These are phyloP conservation scores for Juglanconis oblonga DNA, from an alignment of 2,329 filamentous ascomycete genomes.

Conservation along the genomic window DNA sequence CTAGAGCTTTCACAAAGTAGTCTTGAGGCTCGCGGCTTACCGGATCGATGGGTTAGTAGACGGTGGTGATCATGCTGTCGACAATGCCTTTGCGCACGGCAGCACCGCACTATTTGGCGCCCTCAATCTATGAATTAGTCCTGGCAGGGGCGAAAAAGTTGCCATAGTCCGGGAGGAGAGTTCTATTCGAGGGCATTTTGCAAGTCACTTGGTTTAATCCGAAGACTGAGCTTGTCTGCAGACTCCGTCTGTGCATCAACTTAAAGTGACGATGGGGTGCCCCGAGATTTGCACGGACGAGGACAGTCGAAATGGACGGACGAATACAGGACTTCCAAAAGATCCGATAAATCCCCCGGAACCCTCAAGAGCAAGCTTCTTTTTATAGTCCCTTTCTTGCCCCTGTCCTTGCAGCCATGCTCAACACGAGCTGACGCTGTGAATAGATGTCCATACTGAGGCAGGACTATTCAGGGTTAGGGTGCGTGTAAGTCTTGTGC, in stretches of 20 bases:
- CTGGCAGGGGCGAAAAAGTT: conserved; percentile 47
- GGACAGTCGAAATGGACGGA: too few species aligned
- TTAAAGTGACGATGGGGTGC: too few species aligned
- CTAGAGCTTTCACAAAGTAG: conserved; percentile 43
- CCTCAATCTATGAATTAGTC: conserved; percentile 40
- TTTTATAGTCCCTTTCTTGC: too few species aligned
- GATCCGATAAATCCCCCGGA: too few species aligned
- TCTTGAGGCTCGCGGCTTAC: conserved; percentile 29
- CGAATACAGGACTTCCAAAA: too few species aligned
- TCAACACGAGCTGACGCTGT: too few species aligned
- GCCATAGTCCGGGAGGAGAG: conserved; percentile 38
- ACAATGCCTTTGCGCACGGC: conserved; percentile 36
- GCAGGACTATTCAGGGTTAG: neutral
- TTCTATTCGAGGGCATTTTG: conserved; percentile 28
- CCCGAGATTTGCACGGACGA: too few species aligned
- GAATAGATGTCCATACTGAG: too few species aligned
- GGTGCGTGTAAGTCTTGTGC: neutral
- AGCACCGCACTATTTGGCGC: conserved; percentile 40
- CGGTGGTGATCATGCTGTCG: conserved; percentile 41
- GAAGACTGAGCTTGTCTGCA: too few species aligned
- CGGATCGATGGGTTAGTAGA: conserved; percentile 47
- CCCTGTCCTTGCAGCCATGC: too few species aligned
- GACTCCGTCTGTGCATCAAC: too few species aligned
- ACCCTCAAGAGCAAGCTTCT: too few species aligned
- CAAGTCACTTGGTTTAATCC: conserved; percentile 34